Evolutionary conservation across 176 grass and related monocot species (phyloP).

Genomic region (Avena atlantica): DNA sequence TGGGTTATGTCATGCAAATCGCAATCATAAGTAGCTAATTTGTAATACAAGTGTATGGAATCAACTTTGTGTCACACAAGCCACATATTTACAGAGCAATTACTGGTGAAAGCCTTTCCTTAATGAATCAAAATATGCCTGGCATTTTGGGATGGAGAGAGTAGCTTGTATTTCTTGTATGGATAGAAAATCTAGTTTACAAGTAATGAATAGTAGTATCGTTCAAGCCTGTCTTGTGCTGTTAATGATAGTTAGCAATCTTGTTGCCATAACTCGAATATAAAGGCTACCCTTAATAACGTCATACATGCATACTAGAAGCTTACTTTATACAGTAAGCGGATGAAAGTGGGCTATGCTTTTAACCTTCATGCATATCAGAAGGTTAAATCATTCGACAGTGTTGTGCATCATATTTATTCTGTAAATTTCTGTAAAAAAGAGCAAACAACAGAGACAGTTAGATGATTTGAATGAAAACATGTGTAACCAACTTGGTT

Average conservation of each 20-base stretch:
- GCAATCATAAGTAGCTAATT: neutral
- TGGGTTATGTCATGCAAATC: neutral
- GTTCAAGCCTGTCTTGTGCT: conserved; percentile 6
- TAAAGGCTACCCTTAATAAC: neutral
- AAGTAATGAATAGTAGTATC: neutral
- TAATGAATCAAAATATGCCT: neutral
- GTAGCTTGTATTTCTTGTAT: neutral
- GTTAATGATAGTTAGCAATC: neutral
- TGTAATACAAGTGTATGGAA: neutral
- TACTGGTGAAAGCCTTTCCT: neutral
- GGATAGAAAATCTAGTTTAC: neutral
- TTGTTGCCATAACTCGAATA: neutral
- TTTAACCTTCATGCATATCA: neutral
- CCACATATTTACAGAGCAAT: neutral
- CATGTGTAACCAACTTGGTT: neutral
- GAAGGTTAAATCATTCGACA: neutral
- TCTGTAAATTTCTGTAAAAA: neutral
- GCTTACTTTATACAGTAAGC: neutral
- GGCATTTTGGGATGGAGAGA: neutral
- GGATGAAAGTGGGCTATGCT: neutral
- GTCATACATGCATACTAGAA: neutral
- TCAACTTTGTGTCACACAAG: neutral
- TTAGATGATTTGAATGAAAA: neutral
- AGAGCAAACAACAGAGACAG: neutral
- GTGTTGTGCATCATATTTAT: conserved; percentile 2